Conservation (phyloP, 805 yeast genomes). For the Cyberlindnera euphorbiae region DNA sequence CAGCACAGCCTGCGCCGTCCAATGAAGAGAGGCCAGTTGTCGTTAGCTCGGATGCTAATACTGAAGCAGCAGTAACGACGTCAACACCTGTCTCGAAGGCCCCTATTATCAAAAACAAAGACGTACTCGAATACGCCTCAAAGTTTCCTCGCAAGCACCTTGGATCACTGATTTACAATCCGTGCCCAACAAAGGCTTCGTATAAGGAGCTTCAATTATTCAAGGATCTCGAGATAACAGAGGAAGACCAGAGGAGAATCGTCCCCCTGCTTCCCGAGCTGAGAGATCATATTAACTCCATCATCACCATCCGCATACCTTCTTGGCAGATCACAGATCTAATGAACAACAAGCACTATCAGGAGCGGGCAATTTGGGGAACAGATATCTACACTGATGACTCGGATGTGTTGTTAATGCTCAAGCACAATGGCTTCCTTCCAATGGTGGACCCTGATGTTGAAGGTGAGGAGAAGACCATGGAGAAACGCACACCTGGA, state of each 20-base stretch:
- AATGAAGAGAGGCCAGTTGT: too few species aligned
- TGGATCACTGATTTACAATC: slow-evolving; percentile 55
- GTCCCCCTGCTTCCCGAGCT: slow-evolving; percentile 30
- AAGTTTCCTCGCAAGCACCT: slow-evolving; percentile 42
- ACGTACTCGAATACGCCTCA: slow-evolving; percentile 36
- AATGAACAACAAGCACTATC: slow-evolving; percentile 21
- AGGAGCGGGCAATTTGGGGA: slow-evolving; percentile 67
- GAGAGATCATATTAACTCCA: slow-evolving; percentile 37
- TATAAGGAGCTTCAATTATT: slow-evolving; percentile 17
- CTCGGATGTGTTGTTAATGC: slow-evolving; percentile 71
- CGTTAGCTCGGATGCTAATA: too few species aligned
- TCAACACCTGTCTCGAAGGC: not conserved
- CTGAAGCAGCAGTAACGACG: not conserved
- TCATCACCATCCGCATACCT: slow-evolving; percentile 27
- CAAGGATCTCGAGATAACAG: slow-evolving; percentile 1
- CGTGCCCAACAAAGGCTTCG: slow-evolving; percentile 46
- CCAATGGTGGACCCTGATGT: slow-evolving; percentile 28
- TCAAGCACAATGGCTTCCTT: slow-evolving; percentile 72
- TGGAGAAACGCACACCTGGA: slow-evolving; percentile 36
- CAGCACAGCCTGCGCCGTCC: too few species aligned
- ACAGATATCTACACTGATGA: slow-evolving; percentile 92
- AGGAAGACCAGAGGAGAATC: slow-evolving; percentile 7
- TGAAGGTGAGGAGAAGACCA: slow-evolving; percentile 15
- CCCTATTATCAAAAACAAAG: slow-evolving; percentile 32
- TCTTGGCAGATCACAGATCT: slow-evolving; percentile 23